Conservation (phyloP, 305 asterid genomes). For the Solanum chacoense region DNA sequence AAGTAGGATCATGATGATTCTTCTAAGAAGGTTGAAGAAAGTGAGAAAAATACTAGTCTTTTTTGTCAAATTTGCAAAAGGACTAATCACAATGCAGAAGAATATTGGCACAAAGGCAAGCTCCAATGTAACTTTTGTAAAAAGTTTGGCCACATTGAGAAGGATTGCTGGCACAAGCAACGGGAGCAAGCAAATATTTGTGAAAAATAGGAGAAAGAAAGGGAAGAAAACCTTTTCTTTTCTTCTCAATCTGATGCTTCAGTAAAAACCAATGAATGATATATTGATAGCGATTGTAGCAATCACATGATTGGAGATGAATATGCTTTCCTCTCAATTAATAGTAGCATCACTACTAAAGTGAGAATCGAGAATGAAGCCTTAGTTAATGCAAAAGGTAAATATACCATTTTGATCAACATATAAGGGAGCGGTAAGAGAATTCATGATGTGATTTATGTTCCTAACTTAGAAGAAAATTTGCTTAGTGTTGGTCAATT, state of each 20-base stretch:
- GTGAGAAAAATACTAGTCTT: background rate
- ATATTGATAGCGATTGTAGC: background rate
- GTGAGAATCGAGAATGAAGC: background rate
- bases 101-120: background rate
- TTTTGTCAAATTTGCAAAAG: background rate
- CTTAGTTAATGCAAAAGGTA: background rate
- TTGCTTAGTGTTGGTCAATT: background rate
- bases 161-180: background rate
- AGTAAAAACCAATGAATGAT: background rate
- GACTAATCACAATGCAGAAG: background rate
- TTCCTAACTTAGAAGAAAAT: background rate
- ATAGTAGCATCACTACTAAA: background rate
- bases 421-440: background rate
- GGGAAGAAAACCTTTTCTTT: background rate
- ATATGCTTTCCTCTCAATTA: background rate
- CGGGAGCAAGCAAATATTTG: background rate
- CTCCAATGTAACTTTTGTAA: background rate
- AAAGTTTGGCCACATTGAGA: background rate
- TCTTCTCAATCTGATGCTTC: background rate
- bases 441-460: background rate
- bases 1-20: background rate
- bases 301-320: background rate
- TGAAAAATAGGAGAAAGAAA: background rate
- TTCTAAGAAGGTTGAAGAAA: background rate
- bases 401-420: background rate